Evolutionary conservation across 108 stramenopile genomes (phyloP), one percentile per base, ranked within the genome.

Genomic region (Skeletonema marinoi): DNA sequence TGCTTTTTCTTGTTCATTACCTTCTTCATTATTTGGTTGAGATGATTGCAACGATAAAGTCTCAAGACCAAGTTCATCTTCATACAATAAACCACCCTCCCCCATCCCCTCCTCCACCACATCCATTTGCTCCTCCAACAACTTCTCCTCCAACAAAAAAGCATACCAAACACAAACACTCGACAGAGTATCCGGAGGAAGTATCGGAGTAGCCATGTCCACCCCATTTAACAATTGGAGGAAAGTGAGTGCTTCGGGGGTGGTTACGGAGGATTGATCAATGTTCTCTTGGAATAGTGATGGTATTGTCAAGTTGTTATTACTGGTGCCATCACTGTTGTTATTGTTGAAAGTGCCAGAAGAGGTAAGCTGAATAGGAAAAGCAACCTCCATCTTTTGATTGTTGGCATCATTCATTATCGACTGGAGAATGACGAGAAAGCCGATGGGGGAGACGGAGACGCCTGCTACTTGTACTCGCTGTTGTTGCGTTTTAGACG

Each of bases 171-270:
- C 74, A 60, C 69, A 74, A 38, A 75, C 56, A 64, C 44, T 21
- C 46, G 68, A 65, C n/a, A 81, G 51, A 3, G 48, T 66, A 61
- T 90, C 88, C 16, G 89, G 89, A 48, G 92, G 88, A 29, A 92
- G 68, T 48, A 92, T 83, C 7, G 88, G 81, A 29, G 87, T 89
- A 21, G 92, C 92, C 92, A 92, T 92, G 75, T 92, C 92, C 3
- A 92, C 89, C 3, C 85, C 85, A 62, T 77, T 80, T 3, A 92
- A 66, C 31, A 92, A 67, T 77, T 92, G 92, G 2, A 88, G 65
- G 29, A 89, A 59, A 12, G 92, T 92, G 56, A 92, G 68, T 44
- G 92, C 85, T 70, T 90, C 88, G n/a, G 89, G 86, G 10, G 88
- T 80, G 10, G 88, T 81, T 19, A 88, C 88, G 2, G 80, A 75